Base-by-base conservation (phyloP, 2,329 filamentous ascomycete species). In the Aspergillus brunneoviolaceus region DNA sequence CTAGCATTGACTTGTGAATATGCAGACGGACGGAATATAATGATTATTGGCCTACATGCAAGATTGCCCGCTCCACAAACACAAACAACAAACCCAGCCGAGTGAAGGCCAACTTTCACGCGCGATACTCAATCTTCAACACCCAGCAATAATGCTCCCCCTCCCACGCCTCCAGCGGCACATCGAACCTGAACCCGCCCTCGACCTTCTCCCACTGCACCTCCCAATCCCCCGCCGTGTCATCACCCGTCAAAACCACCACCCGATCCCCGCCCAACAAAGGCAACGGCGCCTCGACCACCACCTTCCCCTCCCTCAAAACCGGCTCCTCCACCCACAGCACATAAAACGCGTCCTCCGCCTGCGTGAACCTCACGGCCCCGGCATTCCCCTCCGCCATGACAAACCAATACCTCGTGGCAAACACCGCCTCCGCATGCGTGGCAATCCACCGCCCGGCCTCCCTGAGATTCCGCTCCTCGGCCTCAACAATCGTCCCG, bases 351-450 rank as follows among this genome's bases (percentile, higher is more conserved):
- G 84, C 82, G 9, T 82, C 78, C 1, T 73, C 60, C 0, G 78
- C 84, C 64, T 80, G 79, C 3, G 84, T 85, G 64, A 85, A 86
- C 4, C 84, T 70, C 0, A 85, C 67, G 6, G 71, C 72, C 0
- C 78, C 77, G 14, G 2, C 35, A 4, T 31, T 45, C 51, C 82
- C 80, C 16, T 78, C 72, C 0, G 81, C 76, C 5, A 73, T 76
- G 2, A 82, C 70, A 63, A 80, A 79, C 81, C 82, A 84, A 66
- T 84, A 85, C 1, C 79, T 84, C 4, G 84, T 86, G 58, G 83
- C 82, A 67, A 82, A 86, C 21, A 87, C 79, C 2, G 83, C 83
- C 67, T 86, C 83, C 2, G 60, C 79, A 66, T 87, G 83, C 0
- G 64, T 65, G 31, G 78, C 77, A 57, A 87, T 84, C 84, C 84